Evolutionary conservation across 345 rosid genomes (phyloP), one percentile per base, ranked within the genome.

Genomic region (Boechera stricta): DNA sequence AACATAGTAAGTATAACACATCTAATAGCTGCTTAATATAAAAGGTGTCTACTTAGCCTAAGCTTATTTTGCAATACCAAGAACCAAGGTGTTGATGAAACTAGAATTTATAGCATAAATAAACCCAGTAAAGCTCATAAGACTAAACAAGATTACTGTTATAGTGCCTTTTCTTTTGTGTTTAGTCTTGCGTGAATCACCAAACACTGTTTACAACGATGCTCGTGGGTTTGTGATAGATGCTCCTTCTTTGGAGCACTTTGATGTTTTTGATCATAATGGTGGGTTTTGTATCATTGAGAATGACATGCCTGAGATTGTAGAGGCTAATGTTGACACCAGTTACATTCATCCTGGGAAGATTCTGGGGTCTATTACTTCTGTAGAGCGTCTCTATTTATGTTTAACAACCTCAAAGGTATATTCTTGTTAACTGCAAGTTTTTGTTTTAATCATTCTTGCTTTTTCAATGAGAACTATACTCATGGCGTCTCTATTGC

Each of bases 251-350:
- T 45, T 45, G 18, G 49, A 45, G 7, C 5, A 0, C 16, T 13
- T 45, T 0, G 1, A 15, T 0, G 0, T 45, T 2, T 0, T 2
- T 45, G 18, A 13, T 45, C 18, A 5, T 13, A 13, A 2, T 0
- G 18, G 18, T 13, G 49, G 18, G 18, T 15, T 45, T 45, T 13
- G 49, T 45, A 0, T 45, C 3, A 0, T 45, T 5, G 49, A 45
- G 49, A 45, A 45, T 45, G 18, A 45, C 2, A 45, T 45, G 49
- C 49, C 3, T 5, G 15, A 45, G 2, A 15, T 45, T 45, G 49
- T 15, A 13, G 1, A 0, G 2, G 48, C 48, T 5, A 1, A 12
- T 44, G 7, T 44, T 44, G 48, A 38, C 11, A 10, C 7, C 11
- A 38, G 1, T 38, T 38, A 38, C 11, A 8, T 2, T 8, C 41